Base-by-base conservation (phyloP, 345 rosid species). In the Arabis hirsuta region DNA sequence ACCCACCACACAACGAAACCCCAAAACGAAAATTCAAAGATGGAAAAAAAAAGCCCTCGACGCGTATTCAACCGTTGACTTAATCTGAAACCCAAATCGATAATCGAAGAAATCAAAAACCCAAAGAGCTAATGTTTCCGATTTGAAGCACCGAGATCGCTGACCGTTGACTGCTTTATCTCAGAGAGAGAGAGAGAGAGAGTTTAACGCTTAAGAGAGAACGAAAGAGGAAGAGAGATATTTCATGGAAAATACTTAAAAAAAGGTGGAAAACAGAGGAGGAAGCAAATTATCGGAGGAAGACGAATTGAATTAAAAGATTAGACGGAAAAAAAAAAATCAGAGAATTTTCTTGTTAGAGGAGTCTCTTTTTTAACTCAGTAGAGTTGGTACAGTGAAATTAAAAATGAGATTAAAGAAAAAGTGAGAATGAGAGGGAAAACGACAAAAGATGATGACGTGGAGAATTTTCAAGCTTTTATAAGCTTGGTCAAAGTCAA, bases 21-120 rank as follows among this genome's bases (percentile, higher is more conserved):
- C 2, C n/a, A 42, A 5, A 39, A 39, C 3, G 20, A 26, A 44
- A 12, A 43, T 4, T 7, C 16, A 45, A 57, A n/a, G 55, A 22
- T 22, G 2, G 24, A 22, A 1, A 22, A 61, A 19, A 14, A 36
- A 52, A 61, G 13, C 69, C 31, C 41, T 76, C 61, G 9, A 76
- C 76, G 72, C 76, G 80, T 64, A 64, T 76, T 58, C 80, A 44
- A 2, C 62, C 80, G 80, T 76, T 76, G 80, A 76, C 80, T 71
- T 55, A 14, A 69, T 38, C 10, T 54, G 42, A 53, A 54, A 22
- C 45, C 47, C 41, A 48, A 76, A 69, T 60, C 73, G 62, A 51
- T 1, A 3, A 36, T 46, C 61, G 32, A 52, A 0, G 14, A 73
- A 45, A 24, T 24, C 32, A 41, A 64, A 27, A 31, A 13, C 43